Conservation (phyloP, 768 basidiomycete species). For the Boletus subcaerulescens region DNA sequence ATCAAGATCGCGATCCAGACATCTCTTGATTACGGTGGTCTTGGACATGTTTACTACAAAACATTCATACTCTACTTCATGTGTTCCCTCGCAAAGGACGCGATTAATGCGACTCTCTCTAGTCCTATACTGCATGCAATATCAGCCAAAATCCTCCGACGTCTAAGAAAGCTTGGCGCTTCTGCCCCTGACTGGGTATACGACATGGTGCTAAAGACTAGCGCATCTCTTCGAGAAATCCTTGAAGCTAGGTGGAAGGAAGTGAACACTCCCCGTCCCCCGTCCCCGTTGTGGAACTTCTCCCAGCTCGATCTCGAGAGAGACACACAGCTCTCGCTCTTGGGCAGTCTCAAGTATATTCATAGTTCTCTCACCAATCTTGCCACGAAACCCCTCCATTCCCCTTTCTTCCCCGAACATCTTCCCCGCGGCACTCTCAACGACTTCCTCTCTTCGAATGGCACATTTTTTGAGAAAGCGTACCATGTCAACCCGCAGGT, state of each 20-base stretch:
- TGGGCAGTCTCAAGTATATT: background rate
- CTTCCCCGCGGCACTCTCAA: slow-evolving; percentile 3
- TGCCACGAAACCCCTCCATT: background rate
- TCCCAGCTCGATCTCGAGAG: background rate
- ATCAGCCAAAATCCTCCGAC: background rate
- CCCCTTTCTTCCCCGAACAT: slow-evolving; percentile 1
- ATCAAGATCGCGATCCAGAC: background rate
- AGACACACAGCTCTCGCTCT: background rate
- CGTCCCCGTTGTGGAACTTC: background rate
- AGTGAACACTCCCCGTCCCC: background rate
- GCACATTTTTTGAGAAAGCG: slow-evolving; percentile 6
- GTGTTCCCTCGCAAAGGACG: background rate
- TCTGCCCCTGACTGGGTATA: background rate
- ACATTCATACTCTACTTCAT: background rate
- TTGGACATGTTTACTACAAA: background rate
- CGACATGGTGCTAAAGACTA: background rate
- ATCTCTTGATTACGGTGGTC: background rate
- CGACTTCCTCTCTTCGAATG: background rate
- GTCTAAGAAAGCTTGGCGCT: background rate
- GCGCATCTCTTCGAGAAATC: background rate
- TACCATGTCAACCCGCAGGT: slow-evolving; percentile 8
- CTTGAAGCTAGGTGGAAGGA: background rate
- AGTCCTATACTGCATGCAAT: background rate
- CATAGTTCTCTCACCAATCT: background rate
- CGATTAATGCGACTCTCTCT: background rate